Evolutionary conservation across 2,329 filamentous ascomycete genomes (phyloP).

Genomic region (Myotisia sp.): DNA sequence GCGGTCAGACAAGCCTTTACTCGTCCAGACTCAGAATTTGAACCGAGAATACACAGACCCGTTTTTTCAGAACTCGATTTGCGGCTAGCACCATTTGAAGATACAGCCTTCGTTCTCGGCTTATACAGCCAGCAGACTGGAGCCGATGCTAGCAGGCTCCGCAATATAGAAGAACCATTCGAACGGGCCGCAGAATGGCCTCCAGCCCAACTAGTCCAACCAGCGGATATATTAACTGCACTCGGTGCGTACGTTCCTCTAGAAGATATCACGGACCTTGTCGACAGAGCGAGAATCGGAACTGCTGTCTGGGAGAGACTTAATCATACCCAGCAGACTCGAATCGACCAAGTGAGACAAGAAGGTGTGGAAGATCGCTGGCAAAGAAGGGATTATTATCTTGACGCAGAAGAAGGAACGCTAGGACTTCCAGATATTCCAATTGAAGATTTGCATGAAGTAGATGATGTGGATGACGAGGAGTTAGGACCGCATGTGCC

Average conservation of each 20-base stretch:
- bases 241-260: slow-evolving; percentile 29
- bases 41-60: slow-evolving; percentile 11
- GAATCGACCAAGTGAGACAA: slow-evolving; percentile 25
- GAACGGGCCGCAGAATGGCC: slow-evolving; percentile 24
- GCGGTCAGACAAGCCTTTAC: slow-evolving; percentile 25
- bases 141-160: not conserved
- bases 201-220: slow-evolving; percentile 24
- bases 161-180: slow-evolving; percentile 13
- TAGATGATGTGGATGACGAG: slow-evolving; percentile 24
- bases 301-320: slow-evolving; percentile 27
- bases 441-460: slow-evolving; percentile 39
- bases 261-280: slow-evolving; percentile 29
- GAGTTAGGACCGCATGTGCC: slow-evolving; percentile 22
- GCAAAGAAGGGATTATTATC: slow-evolving; percentile 64
- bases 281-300: slow-evolving; percentile 28
- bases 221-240: slow-evolving; percentile 29
- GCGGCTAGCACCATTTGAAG: not conserved
- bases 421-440: slow-evolving; percentile 47
- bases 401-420: slow-evolving; percentile 71
- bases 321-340: slow-evolving; percentile 18
- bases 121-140: not conserved
- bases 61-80: not conserved
- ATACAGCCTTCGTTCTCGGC: not conserved
- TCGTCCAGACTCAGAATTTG: slow-evolving; percentile 8
- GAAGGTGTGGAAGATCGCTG: slow-evolving; percentile 52